Percentiles rank a stretch among this genome's conserved stretches.
These are phyloP conservation scores for Chamaenerion angustifolium DNA, from an alignment of 345 rosid genomes.

Conservation along the genomic window DNA sequence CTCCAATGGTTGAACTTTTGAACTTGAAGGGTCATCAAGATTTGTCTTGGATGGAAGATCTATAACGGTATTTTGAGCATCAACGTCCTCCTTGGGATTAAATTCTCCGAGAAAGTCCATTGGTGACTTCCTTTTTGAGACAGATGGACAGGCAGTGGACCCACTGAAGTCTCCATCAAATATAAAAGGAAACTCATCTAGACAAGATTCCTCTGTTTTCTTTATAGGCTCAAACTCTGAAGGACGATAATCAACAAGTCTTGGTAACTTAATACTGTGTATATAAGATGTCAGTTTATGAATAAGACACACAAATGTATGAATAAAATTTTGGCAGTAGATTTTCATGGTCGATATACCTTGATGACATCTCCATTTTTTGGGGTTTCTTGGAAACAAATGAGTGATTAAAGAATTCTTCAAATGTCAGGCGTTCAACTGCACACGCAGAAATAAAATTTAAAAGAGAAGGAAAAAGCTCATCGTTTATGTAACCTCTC, in stretches of 20 bases:
- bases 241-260: conserved; percentile 31
- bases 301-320: background rate
- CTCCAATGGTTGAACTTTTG: conserved; percentile 31
- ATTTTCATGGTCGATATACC: conserved; percentile 26
- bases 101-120: conserved; percentile 39
- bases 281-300: background rate
- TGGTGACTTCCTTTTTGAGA: conserved; percentile 23
- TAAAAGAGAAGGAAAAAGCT: background rate
- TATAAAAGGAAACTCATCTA: conserved; percentile 74
- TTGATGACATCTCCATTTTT: conserved; percentile 26
- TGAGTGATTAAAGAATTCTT: conserved; percentile 89
- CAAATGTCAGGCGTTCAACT: conserved; percentile 93
- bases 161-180: conserved; percentile 75
- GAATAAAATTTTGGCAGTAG: background rate
- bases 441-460: conserved; percentile 15
- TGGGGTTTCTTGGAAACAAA: conserved; percentile 41
- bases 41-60: conserved; percentile 27
- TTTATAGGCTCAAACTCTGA: conserved; percentile 37
- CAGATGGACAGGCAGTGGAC: conserved; percentile 64
- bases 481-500: too few relatives aligned
- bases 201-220: conserved; percentile 41
- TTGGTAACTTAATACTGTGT: conserved; percentile 21
- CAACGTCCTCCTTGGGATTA: conserved; percentile 28
- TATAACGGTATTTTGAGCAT: conserved; percentile 27
- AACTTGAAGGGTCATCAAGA: conserved; percentile 24